phyloP scores from a whole-genome alignment of 805 yeast species.

The Pichia insulana region DNA sequence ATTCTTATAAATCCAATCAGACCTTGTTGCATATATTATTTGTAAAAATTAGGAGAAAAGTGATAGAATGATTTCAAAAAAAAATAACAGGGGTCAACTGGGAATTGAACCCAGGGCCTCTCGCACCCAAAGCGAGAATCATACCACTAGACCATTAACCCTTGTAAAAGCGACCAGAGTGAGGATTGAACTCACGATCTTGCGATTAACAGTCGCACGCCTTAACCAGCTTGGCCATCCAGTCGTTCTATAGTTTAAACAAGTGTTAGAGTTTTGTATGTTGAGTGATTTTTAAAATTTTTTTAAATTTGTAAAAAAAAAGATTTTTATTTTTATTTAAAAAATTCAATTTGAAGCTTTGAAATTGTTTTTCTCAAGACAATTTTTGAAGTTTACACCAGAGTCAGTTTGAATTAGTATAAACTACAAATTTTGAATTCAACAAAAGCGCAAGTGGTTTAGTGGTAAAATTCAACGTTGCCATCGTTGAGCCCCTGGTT shows the following conservation, averaged over 20 bases:
- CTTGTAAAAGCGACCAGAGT: constrained; percentile 37
- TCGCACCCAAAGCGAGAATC: constrained; percentile 50
- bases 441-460: constrained; percentile 10
- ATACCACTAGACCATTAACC: constrained; percentile 45
- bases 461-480: constrained; percentile 17
- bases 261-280: neutral
- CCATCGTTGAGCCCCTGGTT: constrained; percentile 24
- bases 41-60: too few relatives aligned
- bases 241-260: constrained; percentile 24
- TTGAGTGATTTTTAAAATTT: too few relatives aligned
- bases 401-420: too few relatives aligned
- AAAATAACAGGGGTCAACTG: constrained; percentile 28
- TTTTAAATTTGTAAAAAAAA: too few relatives aligned
- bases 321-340: too few relatives aligned
- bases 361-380: too few relatives aligned
- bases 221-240: constrained; percentile 54
- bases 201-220: constrained; percentile 61
- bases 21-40: too few relatives aligned
- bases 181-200: constrained; percentile 58
- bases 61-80: neutral
- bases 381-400: too few relatives aligned
- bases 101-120: constrained; percentile 52
- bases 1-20: too few relatives aligned
- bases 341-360: too few relatives aligned
- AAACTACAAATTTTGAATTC: too few relatives aligned